Evolutionary conservation across 768 basidiomycete genomes (phyloP).

Genomic region (Pseudohyphozyma bogoriensis): DNA sequence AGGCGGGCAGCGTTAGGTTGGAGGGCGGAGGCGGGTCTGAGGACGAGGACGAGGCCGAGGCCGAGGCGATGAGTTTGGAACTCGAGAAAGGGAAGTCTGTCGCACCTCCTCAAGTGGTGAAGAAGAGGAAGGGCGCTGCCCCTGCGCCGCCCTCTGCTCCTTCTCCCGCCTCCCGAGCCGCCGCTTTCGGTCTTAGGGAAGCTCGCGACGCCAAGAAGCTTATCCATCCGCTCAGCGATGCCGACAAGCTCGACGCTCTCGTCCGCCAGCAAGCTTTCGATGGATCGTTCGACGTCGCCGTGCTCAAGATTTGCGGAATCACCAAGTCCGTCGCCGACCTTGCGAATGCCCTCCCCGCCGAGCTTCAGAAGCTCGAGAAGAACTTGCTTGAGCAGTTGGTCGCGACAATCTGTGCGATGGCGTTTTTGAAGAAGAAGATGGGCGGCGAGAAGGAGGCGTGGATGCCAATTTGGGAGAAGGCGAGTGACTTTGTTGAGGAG

Average conservation of each 20-base stretch:
- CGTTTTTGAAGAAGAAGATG: slow-evolving; percentile 43
- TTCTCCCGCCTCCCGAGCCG: neutral
- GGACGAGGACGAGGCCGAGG: no score
- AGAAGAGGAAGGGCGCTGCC: no score
- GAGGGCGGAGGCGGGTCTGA: neutral
- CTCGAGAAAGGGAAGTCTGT: neutral
- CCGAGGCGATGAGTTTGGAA: neutral
- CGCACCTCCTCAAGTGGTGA: neutral
- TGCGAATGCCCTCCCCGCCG: neutral
- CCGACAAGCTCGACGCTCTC: slow-evolving; percentile 36
- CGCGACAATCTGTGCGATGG: slow-evolving; percentile 45
- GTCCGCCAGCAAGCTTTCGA: slow-evolving; percentile 43
- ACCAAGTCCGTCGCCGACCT: neutral
- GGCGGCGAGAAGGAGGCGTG: slow-evolving; percentile 42
- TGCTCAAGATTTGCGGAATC: neutral
- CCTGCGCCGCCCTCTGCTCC: neutral
- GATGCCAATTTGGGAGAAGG: slow-evolving; percentile 25
- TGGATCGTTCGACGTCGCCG: slow-evolving; percentile 44
- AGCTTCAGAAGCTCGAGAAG: slow-evolving; percentile 12
- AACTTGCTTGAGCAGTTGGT: slow-evolving; percentile 39
- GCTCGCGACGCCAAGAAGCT: neutral
- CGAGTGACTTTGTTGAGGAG: neutral
- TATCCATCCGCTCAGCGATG: neutral
- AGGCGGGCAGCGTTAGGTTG: neutral
- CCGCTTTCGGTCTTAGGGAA: no score